Conservation (phyloP, 768 basidiomycete genomes). For the Termitomyces sp. region DNA sequence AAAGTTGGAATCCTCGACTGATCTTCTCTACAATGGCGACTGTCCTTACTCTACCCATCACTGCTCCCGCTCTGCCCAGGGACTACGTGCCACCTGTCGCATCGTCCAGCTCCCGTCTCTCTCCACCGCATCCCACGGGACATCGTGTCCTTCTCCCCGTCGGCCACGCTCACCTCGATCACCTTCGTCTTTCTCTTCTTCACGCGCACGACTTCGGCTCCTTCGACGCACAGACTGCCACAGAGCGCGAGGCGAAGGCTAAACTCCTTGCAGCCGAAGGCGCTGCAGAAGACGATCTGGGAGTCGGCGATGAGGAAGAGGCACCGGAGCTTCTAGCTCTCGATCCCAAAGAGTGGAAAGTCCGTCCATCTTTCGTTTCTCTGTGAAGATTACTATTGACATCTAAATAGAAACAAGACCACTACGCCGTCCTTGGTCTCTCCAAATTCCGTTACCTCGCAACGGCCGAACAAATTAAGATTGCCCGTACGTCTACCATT, state of each 20-base stretch:
- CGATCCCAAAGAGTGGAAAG: conserved; percentile 99
- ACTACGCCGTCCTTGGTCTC: conserved; percentile 94
- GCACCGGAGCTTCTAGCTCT: too few species aligned
- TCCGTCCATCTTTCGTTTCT: too few species aligned
- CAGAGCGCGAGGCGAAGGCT: conserved; percentile 34
- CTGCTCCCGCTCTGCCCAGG: conserved; percentile 30
- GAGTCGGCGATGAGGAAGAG: conserved; percentile 91
- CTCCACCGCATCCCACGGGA: conserved; percentile 34
- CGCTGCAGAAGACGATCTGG: conserved; percentile 79
- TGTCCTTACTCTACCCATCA: conserved; percentile 26
- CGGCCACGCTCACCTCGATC: conserved; percentile 83
- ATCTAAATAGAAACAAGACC: conserved; percentile 88
- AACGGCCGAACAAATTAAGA: conserved; percentile 88
- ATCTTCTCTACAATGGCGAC: conserved; percentile 17
- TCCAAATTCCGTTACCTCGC: conserved; percentile 87
- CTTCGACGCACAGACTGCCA: conserved; percentile 63
- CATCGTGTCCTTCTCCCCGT: conserved; percentile 67
- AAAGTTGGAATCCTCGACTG: neutral
- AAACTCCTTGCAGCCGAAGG: conserved; percentile 48
- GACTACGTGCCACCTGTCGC: conserved; percentile 39
- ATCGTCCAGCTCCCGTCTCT: conserved; percentile 28
- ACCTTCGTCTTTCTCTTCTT: conserved; percentile 71
- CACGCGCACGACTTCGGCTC: conserved; percentile 80
- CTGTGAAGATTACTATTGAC: too few species aligned
- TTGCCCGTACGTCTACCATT: conserved; percentile 76